Evolutionary conservation across 805 yeast species (phyloP), one percentile per base, ranked within the genome.

Genomic region (Candida sonorensis): DNA sequence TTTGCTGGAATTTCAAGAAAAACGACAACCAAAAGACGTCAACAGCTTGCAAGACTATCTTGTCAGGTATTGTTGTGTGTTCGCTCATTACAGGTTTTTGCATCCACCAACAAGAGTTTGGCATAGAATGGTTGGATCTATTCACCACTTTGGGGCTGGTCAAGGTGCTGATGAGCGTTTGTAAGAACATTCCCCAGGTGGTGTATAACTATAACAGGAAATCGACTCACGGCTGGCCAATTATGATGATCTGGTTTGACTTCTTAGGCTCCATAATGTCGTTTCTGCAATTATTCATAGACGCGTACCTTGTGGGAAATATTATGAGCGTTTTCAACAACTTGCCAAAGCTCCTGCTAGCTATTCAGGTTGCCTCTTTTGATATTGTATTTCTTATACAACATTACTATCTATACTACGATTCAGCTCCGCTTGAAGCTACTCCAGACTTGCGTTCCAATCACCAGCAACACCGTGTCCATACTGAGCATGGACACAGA

Each of bases 201-300:
- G 17, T 48, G 7, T 58, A 59, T 41, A 59, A 56, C 29, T 54
- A 50, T 33, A 41, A 46, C 19, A 42, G 64, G 26, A 50, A 58
- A 31, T 56, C 62, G 2, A 59, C 64, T 1, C 61, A 57, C 34
- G 62, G 62, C 7, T 59, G 64, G 64, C 64, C 64, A 8, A 50
- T 59, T 11, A 29, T 45, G 27, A 54, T 58, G 58, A 41, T 58
- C 12, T 58, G 57, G 51, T 36, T 59, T 4, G 62, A 59, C 24
- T 44, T 48, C 13, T 16, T 26, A 14, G 64, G 64, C 10, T 55
- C 60, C 3, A 13, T 43, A 3, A 30, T 53, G 5, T 57, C 63
- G 1, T 44, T 58, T 17, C 17, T 41, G 4, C 63, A 58, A 34
- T 40, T 59, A 16, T 25, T 45, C 2, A 30, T 55, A 15, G 63